Evolutionary conservation across 2,329 filamentous ascomycete genomes (phyloP).

Genomic region (Botrytis hyacinthi): DNA sequence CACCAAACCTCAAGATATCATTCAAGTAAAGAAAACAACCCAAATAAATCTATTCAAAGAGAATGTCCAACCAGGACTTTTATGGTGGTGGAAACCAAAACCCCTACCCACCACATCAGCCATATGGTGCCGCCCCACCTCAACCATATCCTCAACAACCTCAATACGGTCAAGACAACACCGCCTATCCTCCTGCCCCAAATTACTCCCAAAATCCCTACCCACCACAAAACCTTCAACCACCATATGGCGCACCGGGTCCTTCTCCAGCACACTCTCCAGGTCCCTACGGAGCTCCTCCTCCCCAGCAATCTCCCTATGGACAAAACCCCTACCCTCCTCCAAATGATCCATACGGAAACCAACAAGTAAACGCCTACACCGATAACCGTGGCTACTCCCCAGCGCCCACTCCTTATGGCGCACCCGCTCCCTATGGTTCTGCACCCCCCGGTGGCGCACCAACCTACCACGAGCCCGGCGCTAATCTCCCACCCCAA

Average conservation of each 20-base stretch:
- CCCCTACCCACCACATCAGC: slow-evolving; percentile 3
- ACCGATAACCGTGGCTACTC: background rate
- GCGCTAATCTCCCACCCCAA: slow-evolving; percentile 3
- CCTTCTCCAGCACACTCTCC: slow-evolving; percentile 9
- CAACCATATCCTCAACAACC: slow-evolving; percentile 15
- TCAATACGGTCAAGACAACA: slow-evolving; percentile 1
- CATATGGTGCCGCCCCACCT: slow-evolving; percentile 5
- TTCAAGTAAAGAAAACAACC: background rate
- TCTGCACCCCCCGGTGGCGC: background rate
- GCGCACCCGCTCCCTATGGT: background rate
- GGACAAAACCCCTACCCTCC: background rate
- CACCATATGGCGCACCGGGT: slow-evolving; percentile 7
- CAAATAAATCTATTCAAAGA: background rate
- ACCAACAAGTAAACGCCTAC: slow-evolving; percentile 13
- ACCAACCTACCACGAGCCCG: slow-evolving; percentile 13
- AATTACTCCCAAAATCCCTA: background rate
- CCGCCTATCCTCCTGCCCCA: slow-evolving; percentile 7
- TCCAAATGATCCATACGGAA: background rate
- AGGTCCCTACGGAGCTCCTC: background rate
- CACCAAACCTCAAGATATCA: background rate
- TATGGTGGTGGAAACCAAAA: slow-evolving; percentile 8
- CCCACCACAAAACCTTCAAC: slow-evolving; percentile 11
- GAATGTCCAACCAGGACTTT: slow-evolving; percentile 13
- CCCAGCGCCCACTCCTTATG: background rate
- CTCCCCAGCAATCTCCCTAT: slow-evolving; percentile 7